Base-by-base conservation (phyloP, 345 rosid genomes). In the Aquilaria malaccensis region DNA sequence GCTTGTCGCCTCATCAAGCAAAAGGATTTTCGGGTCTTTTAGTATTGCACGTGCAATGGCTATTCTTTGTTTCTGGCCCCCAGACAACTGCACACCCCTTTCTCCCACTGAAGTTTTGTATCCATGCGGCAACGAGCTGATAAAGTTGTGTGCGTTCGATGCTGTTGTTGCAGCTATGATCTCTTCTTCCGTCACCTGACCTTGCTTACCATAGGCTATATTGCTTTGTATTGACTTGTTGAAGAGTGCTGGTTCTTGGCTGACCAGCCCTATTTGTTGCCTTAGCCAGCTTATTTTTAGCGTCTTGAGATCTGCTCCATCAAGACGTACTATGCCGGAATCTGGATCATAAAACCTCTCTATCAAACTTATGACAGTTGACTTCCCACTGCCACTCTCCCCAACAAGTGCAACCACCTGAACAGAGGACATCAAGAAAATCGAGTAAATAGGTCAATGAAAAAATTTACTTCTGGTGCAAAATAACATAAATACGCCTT, bases 311-410 rank as follows among this genome's bases (percentile, higher is more conserved):
- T 74, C 76, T 10, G 72, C 74, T 1, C 67, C 60, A 32, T 88
- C 92, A 30, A 89, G 37, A 14, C 61, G 60, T 11, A 86, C 66
- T 6, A 47, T 51, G 9, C 96, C 93, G 0, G 81, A 79, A 59
- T 84, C 85, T 0, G 96, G 93, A 62, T 89, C 81, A 5, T 89
- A 89, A 55, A 89, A 89, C 62, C 96, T 80, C 75, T 81, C 81
- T 52, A 86, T 50, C 12, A 89, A 79, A 66, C 85, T 70, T 33
- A 89, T 72, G 31, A 86, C 88, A 1, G 93, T 89, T 7, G 90
- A 86, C 50, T 89, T 89, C 62, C 93, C 96, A 13, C 93, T 76
- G 0, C 93, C 91, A 33, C 88, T 89, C 65, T 80, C 93, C 10
- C 93, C 93, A 22, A 86, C 93, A 50, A 86, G 72, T 50, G 96